Evolutionary conservation across 106 monocot genomes (phyloP).

Genomic region (Dendrobium catenatum): DNA sequence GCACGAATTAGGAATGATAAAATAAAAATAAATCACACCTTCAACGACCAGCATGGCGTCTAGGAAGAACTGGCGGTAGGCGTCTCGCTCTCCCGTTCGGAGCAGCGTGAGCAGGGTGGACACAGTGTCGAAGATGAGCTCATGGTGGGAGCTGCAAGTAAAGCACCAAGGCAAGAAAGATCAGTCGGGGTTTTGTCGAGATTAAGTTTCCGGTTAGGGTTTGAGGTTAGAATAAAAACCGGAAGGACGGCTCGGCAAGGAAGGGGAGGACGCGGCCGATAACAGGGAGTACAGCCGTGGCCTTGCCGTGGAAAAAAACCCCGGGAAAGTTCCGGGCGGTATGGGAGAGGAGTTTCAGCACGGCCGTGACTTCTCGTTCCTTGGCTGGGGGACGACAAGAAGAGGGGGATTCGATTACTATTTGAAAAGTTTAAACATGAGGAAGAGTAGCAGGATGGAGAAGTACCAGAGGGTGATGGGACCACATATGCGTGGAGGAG

Average conservation of each 20-base stretch:
- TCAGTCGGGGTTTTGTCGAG: background rate
- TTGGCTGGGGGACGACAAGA: conserved; percentile 30
- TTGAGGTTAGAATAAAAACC: conserved; percentile 18
- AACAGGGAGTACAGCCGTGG: conserved; percentile 64
- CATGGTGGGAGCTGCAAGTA: conserved; percentile 55
- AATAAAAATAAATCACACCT: conserved; percentile 31
- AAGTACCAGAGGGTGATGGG: conserved; percentile 59
- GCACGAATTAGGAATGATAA: background rate
- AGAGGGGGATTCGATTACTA: background rate
- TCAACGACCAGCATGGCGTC: conserved; percentile 59
- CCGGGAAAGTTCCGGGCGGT: conserved; percentile 85
- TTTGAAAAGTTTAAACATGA: background rate
- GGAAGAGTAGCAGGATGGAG: background rate
- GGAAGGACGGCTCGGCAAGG: conserved; percentile 66
- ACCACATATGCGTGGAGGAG: conserved; percentile 86
- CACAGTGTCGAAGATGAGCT: conserved; percentile 67
- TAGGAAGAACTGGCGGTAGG: conserved; percentile 77
- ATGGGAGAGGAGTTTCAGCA: conserved; percentile 74
- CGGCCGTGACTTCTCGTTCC: conserved; percentile 76
- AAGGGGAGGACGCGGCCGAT: conserved; percentile 71
- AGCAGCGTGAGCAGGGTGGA: conserved; percentile 75
- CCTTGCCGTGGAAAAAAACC: conserved; percentile 73
- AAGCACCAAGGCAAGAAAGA: background rate
- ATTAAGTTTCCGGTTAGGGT: background rate
- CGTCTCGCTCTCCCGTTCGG: conserved; percentile 65